phyloP scores from a whole-genome alignment of 2,329 filamentous ascomycete species.

The Fusarium ambrosium region DNA sequence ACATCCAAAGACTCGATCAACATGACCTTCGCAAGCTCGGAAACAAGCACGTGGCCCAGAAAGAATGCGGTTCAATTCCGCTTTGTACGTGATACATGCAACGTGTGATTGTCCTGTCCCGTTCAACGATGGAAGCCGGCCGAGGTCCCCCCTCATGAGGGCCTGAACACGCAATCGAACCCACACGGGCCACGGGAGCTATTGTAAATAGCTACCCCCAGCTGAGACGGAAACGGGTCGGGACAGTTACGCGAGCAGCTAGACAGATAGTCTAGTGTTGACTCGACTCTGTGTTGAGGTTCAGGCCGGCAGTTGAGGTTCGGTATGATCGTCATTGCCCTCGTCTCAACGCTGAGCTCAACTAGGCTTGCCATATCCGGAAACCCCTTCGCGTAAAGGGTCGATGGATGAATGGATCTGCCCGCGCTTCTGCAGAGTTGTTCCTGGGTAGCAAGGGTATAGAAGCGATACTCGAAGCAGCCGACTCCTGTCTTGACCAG shows the following conservation, averaged over 20 bases:
- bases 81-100: slow-evolving; percentile 13
- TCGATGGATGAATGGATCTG: neutral
- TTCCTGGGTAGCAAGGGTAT: slow-evolving; percentile 3
- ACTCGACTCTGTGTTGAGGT: neutral
- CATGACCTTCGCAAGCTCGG: neutral
- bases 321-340: slow-evolving; percentile 10
- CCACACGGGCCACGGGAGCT: slow-evolving; percentile 1
- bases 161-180: slow-evolving; percentile 13
- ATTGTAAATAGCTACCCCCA: neutral
- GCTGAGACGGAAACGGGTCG: slow-evolving; percentile 6
- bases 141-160: neutral
- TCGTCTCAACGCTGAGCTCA: slow-evolving; percentile 3
- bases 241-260: neutral
- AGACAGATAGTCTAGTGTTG: neutral
- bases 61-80: neutral
- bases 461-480: slow-evolving; percentile 27
- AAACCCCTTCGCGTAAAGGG: slow-evolving; percentile 3
- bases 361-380: neutral
- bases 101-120: slow-evolving; percentile 1
- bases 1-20: neutral
- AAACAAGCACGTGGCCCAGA: neutral
- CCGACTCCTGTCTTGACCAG: neutral
- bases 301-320: slow-evolving; percentile 20
- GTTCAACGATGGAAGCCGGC: neutral
- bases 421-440: neutral